Evolutionary conservation across 805 yeast genomes (phyloP).

Genomic region (Lipomyces orientalis): DNA sequence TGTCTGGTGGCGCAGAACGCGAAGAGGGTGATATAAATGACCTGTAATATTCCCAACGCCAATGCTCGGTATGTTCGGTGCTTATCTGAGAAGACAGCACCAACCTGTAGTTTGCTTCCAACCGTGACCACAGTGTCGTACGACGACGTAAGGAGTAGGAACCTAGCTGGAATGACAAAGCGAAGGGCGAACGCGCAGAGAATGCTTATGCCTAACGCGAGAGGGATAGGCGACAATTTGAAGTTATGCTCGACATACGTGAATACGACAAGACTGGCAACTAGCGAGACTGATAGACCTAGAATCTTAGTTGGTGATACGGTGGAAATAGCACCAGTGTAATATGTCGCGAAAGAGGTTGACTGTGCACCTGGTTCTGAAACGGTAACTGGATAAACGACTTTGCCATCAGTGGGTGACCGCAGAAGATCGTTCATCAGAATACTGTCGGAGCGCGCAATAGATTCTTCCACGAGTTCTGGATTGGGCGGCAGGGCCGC

Average conservation of each 20-base stretch:
- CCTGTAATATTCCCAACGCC: conserved; percentile 26
- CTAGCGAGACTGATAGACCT: conserved; percentile 24
- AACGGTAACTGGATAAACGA: conserved; percentile 11
- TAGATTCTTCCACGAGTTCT: conserved; percentile 18
- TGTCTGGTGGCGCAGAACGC: conserved; percentile 26
- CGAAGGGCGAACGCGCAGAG: conserved; percentile 21
- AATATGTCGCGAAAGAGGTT: conserved; percentile 28
- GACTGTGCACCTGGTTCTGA: conserved; percentile 8
- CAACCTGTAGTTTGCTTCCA: conserved; percentile 25
- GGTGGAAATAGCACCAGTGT: conserved; percentile 27
- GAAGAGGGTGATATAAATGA: conserved; percentile 12
- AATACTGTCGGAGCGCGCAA: neutral
- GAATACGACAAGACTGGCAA: conserved; percentile 14
- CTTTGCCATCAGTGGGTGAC: conserved; percentile 12
- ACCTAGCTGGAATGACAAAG: conserved; percentile 19
- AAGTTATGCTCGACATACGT: conserved; percentile 21
- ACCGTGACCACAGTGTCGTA: conserved; percentile 10
- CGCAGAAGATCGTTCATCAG: neutral
- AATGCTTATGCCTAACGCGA: conserved; percentile 21
- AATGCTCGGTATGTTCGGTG: conserved; percentile 27
- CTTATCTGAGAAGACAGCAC: conserved; percentile 28
- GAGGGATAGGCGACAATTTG: conserved; percentile 13
- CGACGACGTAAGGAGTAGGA: conserved; percentile 16
- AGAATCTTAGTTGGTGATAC: conserved; percentile 17
- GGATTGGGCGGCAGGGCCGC: conserved; percentile 30